phyloP scores from a whole-genome alignment of 345 rosid genomes.

The Dipteronia dyeriana region DNA sequence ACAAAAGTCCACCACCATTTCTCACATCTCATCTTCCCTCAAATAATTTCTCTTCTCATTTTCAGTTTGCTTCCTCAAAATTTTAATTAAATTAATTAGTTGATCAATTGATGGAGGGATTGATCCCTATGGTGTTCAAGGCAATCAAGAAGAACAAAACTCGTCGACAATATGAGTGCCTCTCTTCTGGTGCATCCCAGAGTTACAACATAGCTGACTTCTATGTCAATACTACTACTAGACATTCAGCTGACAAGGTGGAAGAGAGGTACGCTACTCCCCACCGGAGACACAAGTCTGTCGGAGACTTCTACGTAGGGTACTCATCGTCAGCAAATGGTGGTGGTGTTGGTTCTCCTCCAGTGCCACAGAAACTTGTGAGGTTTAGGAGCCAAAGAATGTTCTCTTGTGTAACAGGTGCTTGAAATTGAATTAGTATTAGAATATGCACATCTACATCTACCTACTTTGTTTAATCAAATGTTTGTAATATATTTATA shows the following conservation, averaged over 20 bases:
- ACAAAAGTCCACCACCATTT: constrained; percentile 19
- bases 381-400: constrained; percentile 68
- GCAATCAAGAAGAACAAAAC: constrained; percentile 63
- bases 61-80: constrained; percentile 14
- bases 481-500: not conserved
- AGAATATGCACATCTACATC: not conserved
- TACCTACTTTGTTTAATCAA: not conserved
- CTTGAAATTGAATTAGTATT: constrained; percentile 18
- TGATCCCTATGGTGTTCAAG: constrained; percentile 66
- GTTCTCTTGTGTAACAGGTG: constrained; percentile 57
- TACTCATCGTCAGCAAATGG: not conserved
- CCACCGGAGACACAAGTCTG: constrained; percentile 45
- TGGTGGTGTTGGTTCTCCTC: constrained; percentile 1
- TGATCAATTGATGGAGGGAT: constrained; percentile 67
- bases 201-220: constrained; percentile 38
- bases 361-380: constrained; percentile 37
- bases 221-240: constrained; percentile 5
- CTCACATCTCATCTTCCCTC: not conserved
- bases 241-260: constrained; percentile 21
- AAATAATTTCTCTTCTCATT: constrained; percentile 10
- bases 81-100: not conserved
- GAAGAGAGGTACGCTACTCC: constrained; percentile 13
- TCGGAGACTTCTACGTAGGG: constrained; percentile 45
- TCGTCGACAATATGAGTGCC: constrained; percentile 70
- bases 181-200: constrained; percentile 52